These are phyloP conservation scores for Xylariaceae sp. DNA, from an alignment of 2,329 filamentous ascomycete species.

Conservation along the genomic window DNA sequence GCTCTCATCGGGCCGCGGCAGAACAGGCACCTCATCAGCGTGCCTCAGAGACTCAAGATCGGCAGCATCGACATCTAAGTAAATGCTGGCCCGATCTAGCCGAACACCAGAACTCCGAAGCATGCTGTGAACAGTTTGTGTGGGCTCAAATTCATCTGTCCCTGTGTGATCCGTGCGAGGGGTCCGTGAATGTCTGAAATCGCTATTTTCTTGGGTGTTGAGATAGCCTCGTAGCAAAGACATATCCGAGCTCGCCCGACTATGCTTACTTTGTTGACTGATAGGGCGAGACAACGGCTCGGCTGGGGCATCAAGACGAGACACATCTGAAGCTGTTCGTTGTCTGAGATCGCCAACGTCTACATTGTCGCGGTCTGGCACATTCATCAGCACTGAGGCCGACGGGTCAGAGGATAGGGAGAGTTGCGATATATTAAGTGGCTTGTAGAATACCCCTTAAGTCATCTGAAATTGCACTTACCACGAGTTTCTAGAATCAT, in stretches of 20 bases:
- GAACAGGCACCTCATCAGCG: slow-evolving; percentile 61
- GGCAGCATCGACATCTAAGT: slow-evolving; percentile 66
- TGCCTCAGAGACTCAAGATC: slow-evolving; percentile 61
- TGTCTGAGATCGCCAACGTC: slow-evolving; percentile 45
- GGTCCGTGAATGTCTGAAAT: slow-evolving; percentile 42
- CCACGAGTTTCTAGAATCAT: slow-evolving; percentile 64
- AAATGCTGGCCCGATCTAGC: slow-evolving; percentile 42
- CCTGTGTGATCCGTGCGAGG: slow-evolving; percentile 44
- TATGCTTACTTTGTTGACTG: slow-evolving; percentile 61
- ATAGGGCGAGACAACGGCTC: slow-evolving; percentile 49
- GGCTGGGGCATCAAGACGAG: slow-evolving; percentile 53
- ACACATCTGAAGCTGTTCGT: slow-evolving; percentile 53
- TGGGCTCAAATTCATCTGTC: slow-evolving; percentile 41
- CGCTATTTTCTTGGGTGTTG: slow-evolving; percentile 42
- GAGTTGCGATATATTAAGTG: background rate
- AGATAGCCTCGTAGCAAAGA: slow-evolving; percentile 51
- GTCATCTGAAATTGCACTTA: slow-evolving; percentile 40
- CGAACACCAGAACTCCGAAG: slow-evolving; percentile 49
- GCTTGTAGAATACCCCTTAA: background rate
- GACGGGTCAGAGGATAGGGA: background rate
- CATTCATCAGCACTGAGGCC: slow-evolving; percentile 6
- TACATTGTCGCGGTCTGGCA: slow-evolving; percentile 32
- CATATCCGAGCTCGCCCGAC: slow-evolving; percentile 66
- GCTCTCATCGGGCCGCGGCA: slow-evolving; percentile 61
- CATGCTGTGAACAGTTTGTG: slow-evolving; percentile 45